Evolutionary conservation across 192 early-diverging fungal species (phyloP).

Genomic region (Coemansia sp.): DNA sequence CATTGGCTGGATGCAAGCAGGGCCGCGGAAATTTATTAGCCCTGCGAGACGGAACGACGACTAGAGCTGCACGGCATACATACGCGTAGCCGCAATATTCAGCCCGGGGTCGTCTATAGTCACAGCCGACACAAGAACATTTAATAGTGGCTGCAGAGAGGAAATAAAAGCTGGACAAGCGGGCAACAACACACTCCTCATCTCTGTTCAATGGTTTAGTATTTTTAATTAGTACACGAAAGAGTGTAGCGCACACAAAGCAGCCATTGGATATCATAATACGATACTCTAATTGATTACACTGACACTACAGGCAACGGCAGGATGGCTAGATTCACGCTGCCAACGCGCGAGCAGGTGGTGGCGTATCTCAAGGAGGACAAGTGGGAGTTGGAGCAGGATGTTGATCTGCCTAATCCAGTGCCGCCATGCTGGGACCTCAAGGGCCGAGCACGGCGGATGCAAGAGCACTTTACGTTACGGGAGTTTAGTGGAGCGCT

Average conservation of each 20-base stretch:
- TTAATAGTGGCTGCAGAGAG: not conserved
- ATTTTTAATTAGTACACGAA: not conserved
- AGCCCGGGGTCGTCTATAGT: not conserved
- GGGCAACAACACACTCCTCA: not conserved
- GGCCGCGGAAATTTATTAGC: slow-evolving; percentile 10
- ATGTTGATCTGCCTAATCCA: slow-evolving; percentile 22
- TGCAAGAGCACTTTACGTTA: slow-evolving; percentile 44
- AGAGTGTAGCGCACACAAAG: not conserved
- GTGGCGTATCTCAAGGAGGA: slow-evolving; percentile 36
- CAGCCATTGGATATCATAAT: not conserved
- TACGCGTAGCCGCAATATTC: not conserved
- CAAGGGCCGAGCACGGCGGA: slow-evolving; percentile 32
- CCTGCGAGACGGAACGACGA: not conserved
- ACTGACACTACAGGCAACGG: not conserved
- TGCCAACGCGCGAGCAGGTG: slow-evolving; percentile 42
- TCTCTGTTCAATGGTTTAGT: not conserved
- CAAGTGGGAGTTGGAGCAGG: slow-evolving; percentile 23
- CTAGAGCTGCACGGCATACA: not conserved
- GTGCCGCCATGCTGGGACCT: slow-evolving; percentile 50
- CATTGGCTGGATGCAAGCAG: slow-evolving; percentile 18
- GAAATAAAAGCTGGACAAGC: not conserved
- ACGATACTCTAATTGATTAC: not conserved
- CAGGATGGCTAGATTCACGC: slow-evolving; percentile 10
- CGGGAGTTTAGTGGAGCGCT: slow-evolving; percentile 64
- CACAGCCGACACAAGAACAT: no score